Conservation (phyloP, 2,329 filamentous ascomycete species). For the Myotisia sp. region DNA sequence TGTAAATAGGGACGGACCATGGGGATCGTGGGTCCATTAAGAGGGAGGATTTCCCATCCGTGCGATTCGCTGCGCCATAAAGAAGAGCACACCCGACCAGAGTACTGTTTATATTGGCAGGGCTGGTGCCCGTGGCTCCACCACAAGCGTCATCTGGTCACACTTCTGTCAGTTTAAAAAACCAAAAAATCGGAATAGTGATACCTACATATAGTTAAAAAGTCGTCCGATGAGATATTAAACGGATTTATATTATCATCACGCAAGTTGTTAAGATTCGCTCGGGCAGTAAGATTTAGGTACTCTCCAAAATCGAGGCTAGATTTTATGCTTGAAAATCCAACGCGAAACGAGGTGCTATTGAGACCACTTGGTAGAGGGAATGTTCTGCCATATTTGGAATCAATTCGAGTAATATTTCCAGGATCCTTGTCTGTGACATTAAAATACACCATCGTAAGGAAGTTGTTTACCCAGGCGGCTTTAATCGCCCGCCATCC, state of each 20-base stretch:
- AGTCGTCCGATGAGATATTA: conserved; percentile 2
- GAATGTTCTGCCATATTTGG: conserved; percentile 2
- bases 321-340: conserved; percentile 1
- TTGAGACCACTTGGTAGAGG: conserved; percentile 1
- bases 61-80: conserved; percentile 25
- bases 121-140: conserved; percentile 18
- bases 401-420: conserved; percentile 6
- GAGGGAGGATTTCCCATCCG: conserved; percentile 21
- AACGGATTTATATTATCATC: conserved; percentile 4
- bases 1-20: conserved; percentile 33
- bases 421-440: conserved; percentile 19
- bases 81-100: conserved; percentile 28
- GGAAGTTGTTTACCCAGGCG: conserved; percentile 31
- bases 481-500: conserved; percentile 29
- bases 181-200: too few relatives aligned
- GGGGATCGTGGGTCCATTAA: conserved; percentile 28
- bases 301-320: conserved; percentile 6
- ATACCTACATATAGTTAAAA: conserved; percentile 6
- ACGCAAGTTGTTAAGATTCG: not conserved
- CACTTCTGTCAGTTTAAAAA: too few relatives aligned
- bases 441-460: conserved; percentile 28
- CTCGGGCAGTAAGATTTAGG: conserved; percentile 4
- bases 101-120: conserved; percentile 31
- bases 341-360: conserved; percentile 7
- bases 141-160: too few relatives aligned